Conservation (phyloP, 2,329 filamentous ascomycete species). For the Stemphylium vesicarium region DNA sequence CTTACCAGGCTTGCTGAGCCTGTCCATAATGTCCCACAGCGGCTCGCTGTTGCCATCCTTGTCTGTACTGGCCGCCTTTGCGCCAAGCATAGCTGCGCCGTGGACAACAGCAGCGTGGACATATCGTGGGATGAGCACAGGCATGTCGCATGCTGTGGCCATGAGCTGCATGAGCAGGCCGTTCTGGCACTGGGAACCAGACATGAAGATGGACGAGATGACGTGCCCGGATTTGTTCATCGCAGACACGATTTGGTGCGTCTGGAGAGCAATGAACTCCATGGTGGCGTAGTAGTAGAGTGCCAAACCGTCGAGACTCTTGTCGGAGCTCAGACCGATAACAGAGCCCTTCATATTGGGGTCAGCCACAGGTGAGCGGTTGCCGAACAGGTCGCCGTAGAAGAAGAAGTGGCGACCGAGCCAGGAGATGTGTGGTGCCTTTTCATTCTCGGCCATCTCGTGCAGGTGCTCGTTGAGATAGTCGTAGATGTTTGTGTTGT, state of each 20-base stretch:
- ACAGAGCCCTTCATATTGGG: constrained; percentile 90
- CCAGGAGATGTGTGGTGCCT: constrained; percentile 80
- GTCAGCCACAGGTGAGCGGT: constrained; percentile 92
- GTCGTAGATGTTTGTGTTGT: constrained; percentile 90
- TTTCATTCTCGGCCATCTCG: constrained; percentile 71
- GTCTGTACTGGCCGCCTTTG: constrained; percentile 90
- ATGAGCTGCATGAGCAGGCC: constrained; percentile 89
- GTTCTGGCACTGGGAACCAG: constrained; percentile 96
- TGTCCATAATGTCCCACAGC: constrained; percentile 96
- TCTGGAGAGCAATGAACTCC: constrained; percentile 98
- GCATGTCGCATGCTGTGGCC: constrained; percentile 88
- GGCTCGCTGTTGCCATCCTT: constrained; percentile 79
- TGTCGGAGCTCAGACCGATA: constrained; percentile 86
- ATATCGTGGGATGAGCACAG: constrained; percentile 90
- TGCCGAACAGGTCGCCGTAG: constrained; percentile 97
- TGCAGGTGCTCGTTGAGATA: constrained; percentile 88
- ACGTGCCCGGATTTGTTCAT: constrained; percentile 92
- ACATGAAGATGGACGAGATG: constrained; percentile 97
- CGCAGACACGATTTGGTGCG: constrained; percentile 88
- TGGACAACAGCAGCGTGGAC: constrained; percentile 96
- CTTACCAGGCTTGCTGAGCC: constrained; percentile 92
- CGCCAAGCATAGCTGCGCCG: constrained; percentile 97
- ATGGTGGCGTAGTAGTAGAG: constrained; percentile 94
- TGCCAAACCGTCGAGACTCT: constrained; percentile 83
- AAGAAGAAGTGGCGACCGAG: constrained; percentile 96